Evolutionary conservation across 306 rosid species (phyloP).

Genomic region (Pyrus bretschneideri): DNA sequence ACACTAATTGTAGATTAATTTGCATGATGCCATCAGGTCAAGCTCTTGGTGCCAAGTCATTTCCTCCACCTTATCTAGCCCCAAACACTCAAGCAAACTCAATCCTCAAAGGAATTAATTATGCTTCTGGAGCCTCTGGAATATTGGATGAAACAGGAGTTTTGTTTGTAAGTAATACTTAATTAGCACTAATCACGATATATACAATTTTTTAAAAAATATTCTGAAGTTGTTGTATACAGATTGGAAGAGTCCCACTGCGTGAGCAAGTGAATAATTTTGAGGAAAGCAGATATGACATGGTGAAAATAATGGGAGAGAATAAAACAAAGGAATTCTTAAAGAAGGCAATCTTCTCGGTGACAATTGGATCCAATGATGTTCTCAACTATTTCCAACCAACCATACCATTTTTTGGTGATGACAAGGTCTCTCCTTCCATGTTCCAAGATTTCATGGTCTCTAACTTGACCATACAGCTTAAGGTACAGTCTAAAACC

Average conservation of each 20-base stretch:
- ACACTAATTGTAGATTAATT: neutral
- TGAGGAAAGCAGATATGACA: conserved; percentile 25
- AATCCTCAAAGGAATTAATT: conserved; percentile 34
- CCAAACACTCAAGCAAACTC: conserved; percentile 33
- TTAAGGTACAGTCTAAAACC: conserved; percentile 29
- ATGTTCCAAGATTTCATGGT: conserved; percentile 34
- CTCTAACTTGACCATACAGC: conserved; percentile 39
- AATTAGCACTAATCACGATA: neutral
- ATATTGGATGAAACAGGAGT: conserved; percentile 42
- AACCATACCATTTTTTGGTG: conserved; percentile 31
- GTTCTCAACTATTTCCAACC: conserved; percentile 42
- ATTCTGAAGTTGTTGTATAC: neutral
- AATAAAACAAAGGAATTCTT: conserved; percentile 21
- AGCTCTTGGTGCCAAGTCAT: conserved; percentile 43
- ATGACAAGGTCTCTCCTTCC: conserved; percentile 19
- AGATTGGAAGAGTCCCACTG: conserved; percentile 46
- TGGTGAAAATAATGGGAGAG: conserved; percentile 35
- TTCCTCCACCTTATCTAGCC: conserved; percentile 55
- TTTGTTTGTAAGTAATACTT: conserved; percentile 29
- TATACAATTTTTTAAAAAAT: neutral
- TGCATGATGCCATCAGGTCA: conserved; percentile 23
- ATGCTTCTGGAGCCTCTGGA: conserved; percentile 54
- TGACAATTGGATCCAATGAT: conserved; percentile 52
- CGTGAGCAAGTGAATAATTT: conserved; percentile 39
- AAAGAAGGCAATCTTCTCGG: conserved; percentile 42